phyloP scores from a whole-genome alignment of 805 yeast species.

The Monosporozyma siamensis region DNA sequence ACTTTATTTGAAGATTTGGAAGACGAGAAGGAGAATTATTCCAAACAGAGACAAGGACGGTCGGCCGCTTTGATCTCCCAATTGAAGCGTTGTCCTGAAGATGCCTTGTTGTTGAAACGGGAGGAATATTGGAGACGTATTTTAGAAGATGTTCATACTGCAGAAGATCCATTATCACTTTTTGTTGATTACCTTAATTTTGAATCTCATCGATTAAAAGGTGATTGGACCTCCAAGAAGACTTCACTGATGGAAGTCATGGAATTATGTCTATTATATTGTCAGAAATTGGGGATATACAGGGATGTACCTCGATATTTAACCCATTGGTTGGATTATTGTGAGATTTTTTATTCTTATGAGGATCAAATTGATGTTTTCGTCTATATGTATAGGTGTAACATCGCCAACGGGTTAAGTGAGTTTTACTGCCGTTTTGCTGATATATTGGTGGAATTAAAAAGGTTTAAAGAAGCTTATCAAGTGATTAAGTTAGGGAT shows the following conservation, averaged over 20 bases:
- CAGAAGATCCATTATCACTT: conserved; percentile 75
- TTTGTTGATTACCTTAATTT: conserved; percentile 63
- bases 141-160: conserved; percentile 37
- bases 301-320: conserved; percentile 75
- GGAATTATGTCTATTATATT: conserved; percentile 62
- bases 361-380: conserved; percentile 63
- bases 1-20: conserved; percentile 38
- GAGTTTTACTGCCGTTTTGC: conserved; percentile 75
- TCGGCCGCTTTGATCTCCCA: conserved; percentile 44
- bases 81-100: neutral
- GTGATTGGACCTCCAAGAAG: conserved; percentile 48
- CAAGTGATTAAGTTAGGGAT: conserved; percentile 28
- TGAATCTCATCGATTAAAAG: conserved; percentile 54
- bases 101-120: conserved; percentile 18
- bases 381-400: conserved; percentile 58
- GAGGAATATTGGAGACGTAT: conserved; percentile 28
- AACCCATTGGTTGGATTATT: conserved; percentile 68
- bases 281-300: conserved; percentile 55
- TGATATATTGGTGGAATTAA: conserved; percentile 20
- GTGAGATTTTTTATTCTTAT: conserved; percentile 31
- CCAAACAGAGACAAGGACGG: conserved; percentile 57
- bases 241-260: conserved; percentile 57
- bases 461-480: conserved; percentile 15
- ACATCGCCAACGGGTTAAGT: conserved; percentile 59
- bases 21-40: conserved; percentile 66